Conservation (phyloP, 2,329 filamentous ascomycete genomes). For the Diaporthe eres region DNA sequence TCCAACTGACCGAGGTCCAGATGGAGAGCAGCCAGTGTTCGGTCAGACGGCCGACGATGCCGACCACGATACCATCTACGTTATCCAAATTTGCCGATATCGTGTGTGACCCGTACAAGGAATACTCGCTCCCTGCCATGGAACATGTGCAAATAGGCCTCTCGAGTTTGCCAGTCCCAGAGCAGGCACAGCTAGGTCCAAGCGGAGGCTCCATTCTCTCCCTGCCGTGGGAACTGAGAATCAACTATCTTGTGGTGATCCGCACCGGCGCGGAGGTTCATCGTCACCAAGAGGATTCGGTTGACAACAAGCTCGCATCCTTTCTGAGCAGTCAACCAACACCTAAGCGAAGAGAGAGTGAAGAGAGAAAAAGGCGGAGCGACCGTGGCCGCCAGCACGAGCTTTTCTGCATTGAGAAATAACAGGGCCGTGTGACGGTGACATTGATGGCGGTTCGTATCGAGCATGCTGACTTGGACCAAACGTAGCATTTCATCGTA, state of each 20-base stretch:
- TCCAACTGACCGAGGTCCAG: background rate
- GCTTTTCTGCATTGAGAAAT: background rate
- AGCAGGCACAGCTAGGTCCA: background rate
- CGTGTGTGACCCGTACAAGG: background rate
- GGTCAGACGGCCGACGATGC: background rate
- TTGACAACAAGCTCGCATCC: background rate
- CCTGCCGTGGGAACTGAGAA: no score
- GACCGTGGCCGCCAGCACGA: background rate
- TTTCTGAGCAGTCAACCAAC: background rate
- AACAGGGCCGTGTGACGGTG: constrained; percentile 14
- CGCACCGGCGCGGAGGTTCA: background rate
- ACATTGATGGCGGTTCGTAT: background rate
- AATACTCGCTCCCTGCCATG: no score
- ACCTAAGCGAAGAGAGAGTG: no score
- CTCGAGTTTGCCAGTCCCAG: background rate
- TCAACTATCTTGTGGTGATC: background rate
- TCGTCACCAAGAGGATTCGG: background rate
- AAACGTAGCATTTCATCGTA: constrained; percentile 17
- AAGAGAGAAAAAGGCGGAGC: background rate
- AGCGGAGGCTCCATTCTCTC: background rate
- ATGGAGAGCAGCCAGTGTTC: background rate
- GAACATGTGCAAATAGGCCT: background rate
- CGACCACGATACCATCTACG: background rate
- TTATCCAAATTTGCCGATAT: background rate
- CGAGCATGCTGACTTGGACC: constrained; percentile 15